These are phyloP conservation scores for Cicer arietinum DNA, from an alignment of 306 rosid genomes.

Conservation along the genomic window DNA sequence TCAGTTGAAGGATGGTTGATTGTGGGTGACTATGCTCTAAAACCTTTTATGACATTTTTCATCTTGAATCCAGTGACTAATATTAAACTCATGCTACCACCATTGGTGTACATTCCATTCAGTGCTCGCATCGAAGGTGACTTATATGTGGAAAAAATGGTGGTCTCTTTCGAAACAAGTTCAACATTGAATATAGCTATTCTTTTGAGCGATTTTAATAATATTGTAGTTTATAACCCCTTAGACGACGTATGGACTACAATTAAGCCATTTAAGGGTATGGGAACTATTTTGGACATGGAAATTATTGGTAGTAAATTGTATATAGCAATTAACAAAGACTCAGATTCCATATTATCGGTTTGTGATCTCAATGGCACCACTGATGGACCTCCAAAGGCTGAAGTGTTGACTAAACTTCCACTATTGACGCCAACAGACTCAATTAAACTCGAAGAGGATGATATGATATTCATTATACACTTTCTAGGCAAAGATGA, in stretches of 20 bases:
- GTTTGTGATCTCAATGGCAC: background rate
- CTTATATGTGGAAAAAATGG: background rate
- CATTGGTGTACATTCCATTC: background rate
- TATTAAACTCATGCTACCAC: background rate
- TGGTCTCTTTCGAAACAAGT: background rate
- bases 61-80: slow-evolving; percentile 8
- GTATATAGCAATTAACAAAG: background rate
- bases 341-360: background rate
- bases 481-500: background rate
- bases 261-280: background rate
- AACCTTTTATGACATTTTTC: background rate
- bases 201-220: background rate
- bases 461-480: no score
- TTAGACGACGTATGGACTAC: background rate
- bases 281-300: background rate
- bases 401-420: background rate
- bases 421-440: background rate
- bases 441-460: background rate
- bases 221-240: slow-evolving; percentile 5
- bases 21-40: background rate
- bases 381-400: background rate
- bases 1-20: background rate
- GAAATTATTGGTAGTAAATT: slow-evolving; percentile 4
- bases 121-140: background rate
- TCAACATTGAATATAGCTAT: background rate